Evolutionary conservation across 352 stramenopile genomes (phyloP).

Genomic region (Pythium coloratum): DNA sequence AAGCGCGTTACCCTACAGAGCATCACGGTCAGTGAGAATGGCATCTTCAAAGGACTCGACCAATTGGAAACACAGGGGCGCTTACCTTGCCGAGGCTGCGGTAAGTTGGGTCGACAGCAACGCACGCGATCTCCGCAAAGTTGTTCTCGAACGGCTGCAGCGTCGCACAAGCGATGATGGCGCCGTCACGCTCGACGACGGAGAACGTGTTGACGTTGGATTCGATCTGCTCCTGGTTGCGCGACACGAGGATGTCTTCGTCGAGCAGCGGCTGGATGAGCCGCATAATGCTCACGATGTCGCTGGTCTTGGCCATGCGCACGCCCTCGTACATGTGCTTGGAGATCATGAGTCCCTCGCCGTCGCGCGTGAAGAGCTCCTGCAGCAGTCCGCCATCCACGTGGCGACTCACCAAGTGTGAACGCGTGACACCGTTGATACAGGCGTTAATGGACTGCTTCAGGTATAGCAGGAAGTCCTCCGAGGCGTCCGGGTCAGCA

Average conservation of each 20-base stretch:
- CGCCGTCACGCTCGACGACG: slow-evolving; percentile 86
- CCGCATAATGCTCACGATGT: slow-evolving; percentile 91
- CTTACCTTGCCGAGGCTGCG: slow-evolving; percentile 74
- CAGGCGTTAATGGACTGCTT: slow-evolving; percentile 85
- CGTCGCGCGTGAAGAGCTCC: slow-evolving; percentile 98
- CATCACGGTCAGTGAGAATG: background rate
- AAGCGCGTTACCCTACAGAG: slow-evolving; percentile 80
- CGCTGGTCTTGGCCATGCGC: slow-evolving; percentile 87
- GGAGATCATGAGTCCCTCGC: slow-evolving; percentile 95
- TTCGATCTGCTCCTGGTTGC: slow-evolving; percentile 88
- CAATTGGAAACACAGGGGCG: too few species aligned
- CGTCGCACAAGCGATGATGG: slow-evolving; percentile 87
- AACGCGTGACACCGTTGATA: slow-evolving; percentile 81
- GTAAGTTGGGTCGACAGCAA: slow-evolving; percentile 89
- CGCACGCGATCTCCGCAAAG: slow-evolving; percentile 89
- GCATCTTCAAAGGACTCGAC: too few species aligned
- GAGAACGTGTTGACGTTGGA: slow-evolving; percentile 88
- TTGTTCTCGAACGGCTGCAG: slow-evolving; percentile 90
- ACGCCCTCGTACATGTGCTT: slow-evolving; percentile 97
- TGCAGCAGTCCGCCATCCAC: slow-evolving; percentile 91
- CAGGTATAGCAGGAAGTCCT: slow-evolving; percentile 82
- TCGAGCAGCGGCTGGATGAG: slow-evolving; percentile 88
- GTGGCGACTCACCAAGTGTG: slow-evolving; percentile 85
- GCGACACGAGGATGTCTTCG: slow-evolving; percentile 85
- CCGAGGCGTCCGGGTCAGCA: slow-evolving; percentile 48